Conservation (phyloP, 78 protist genomes). For the Carpediemonas membranifera region DNA sequence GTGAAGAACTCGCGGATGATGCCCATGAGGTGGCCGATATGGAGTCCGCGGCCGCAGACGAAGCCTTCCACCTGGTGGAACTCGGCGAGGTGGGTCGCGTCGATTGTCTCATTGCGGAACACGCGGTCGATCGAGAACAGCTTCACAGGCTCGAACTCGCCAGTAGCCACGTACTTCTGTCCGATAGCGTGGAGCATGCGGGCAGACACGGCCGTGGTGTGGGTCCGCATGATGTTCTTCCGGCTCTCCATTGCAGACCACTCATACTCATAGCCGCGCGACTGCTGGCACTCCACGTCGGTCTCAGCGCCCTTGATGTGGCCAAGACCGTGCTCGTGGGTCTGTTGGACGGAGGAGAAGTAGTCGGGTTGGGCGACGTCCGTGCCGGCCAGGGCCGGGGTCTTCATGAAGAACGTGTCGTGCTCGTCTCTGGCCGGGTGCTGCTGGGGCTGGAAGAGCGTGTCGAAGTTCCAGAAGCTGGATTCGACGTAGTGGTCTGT, state of each 20-base stretch:
- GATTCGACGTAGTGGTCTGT: slow-evolving; percentile 38
- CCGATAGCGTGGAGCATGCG: not conserved
- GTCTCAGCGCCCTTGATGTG: slow-evolving; percentile 89
- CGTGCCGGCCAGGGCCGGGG: not conserved
- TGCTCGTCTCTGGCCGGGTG: slow-evolving; percentile 99
- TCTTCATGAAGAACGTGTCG: slow-evolving; percentile 92
- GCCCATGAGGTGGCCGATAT: slow-evolving; percentile 82
- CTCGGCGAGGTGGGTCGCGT: slow-evolving; percentile 95
- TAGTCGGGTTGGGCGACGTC: too few species aligned
- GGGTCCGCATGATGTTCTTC: slow-evolving; percentile 88
- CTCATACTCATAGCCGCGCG: slow-evolving; percentile 42
- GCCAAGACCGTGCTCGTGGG: too few species aligned
- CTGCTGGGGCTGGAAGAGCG: slow-evolving; percentile 93
- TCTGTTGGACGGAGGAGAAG: too few species aligned
- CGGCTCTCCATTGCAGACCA: slow-evolving; percentile 81
- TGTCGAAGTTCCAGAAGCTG: slow-evolving; percentile 98
- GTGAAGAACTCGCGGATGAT: slow-evolving; percentile 74
- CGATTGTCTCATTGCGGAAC: slow-evolving; percentile 94
- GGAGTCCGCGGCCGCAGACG: slow-evolving; percentile 72
- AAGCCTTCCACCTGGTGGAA: slow-evolving; percentile 96
- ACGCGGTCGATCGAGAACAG: slow-evolving; percentile 97
- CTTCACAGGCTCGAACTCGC: slow-evolving; percentile 60
- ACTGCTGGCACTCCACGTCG: slow-evolving; percentile 70
- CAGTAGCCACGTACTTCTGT: not conserved
- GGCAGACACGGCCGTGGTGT: slow-evolving; percentile 96